phyloP scores from a whole-genome alignment of 345 rosid species.

The Populus alba region DNA sequence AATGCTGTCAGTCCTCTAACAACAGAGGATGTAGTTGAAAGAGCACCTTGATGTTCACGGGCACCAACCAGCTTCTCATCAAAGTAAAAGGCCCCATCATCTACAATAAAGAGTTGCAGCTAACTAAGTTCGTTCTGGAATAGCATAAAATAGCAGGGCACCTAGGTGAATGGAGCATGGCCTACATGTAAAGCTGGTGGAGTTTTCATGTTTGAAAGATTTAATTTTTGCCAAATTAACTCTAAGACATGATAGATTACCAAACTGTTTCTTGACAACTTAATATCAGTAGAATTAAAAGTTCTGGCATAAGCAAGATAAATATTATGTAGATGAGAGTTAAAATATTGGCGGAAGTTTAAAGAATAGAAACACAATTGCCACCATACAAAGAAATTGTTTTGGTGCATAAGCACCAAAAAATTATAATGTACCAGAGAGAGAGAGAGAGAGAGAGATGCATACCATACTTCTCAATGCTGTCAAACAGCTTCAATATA shows the following conservation, averaged over 20 bases:
- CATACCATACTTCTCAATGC: conserved; percentile 80
- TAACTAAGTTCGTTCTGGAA: background rate
- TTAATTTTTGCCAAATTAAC: background rate
- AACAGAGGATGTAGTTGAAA: conserved; percentile 80
- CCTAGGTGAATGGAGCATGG: background rate
- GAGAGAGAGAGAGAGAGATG: background rate
- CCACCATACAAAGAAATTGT: background rate
- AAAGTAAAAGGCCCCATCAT: conserved; percentile 81
- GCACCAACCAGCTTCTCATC: conserved; percentile 61
- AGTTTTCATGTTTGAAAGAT: background rate
- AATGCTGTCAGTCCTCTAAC: conserved; percentile 73
- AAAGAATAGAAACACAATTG: background rate
- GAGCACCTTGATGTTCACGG: conserved; percentile 53
- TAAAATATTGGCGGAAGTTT: background rate
- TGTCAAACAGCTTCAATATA: conserved; percentile 80
- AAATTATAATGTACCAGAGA: background rate
- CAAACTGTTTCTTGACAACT: background rate
- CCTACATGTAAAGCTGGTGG: background rate
- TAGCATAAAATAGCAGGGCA: background rate
- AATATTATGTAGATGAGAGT: background rate
- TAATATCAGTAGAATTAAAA: background rate
- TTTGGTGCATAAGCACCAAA: background rate
- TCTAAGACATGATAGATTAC: background rate
- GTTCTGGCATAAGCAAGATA: background rate
- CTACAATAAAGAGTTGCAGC: conserved; percentile 34